Evolutionary conservation across 306 rosid genomes (phyloP).

Genomic region (Canavalia ensiformis): DNA sequence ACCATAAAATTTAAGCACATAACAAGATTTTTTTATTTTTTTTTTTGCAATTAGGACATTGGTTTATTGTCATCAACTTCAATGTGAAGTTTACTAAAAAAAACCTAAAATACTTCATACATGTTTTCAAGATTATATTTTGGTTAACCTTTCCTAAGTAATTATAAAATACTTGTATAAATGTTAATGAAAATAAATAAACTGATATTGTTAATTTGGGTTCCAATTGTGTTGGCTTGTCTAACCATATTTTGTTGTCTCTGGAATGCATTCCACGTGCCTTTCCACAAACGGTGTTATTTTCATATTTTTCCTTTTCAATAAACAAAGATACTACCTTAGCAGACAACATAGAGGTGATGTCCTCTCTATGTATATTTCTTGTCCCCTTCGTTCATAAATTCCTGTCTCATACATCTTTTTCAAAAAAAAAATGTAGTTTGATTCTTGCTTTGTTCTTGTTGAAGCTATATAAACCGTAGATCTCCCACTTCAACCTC

Average conservation of each 20-base stretch:
- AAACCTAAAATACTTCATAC: neutral
- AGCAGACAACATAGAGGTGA: slow-evolving; percentile 16
- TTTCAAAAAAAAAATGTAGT: neutral
- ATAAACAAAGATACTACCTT: slow-evolving; percentile 22
- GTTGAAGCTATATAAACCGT: slow-evolving; percentile 23
- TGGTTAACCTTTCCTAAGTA: neutral
- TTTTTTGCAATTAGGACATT: neutral
- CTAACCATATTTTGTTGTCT: slow-evolving; percentile 46
- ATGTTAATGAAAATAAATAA: neutral
- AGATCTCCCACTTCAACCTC: slow-evolving; percentile 28
- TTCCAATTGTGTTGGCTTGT: slow-evolving; percentile 41
- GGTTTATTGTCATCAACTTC: neutral
- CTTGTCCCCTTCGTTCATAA: slow-evolving; percentile 30
- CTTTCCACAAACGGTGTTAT: slow-evolving; percentile 49
- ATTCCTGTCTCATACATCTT: slow-evolving; percentile 30
- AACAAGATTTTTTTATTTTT: neutral
- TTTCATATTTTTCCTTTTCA: slow-evolving; percentile 38
- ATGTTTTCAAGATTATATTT: neutral
- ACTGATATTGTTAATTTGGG: neutral
- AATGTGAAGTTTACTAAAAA: neutral
- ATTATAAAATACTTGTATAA: neutral
- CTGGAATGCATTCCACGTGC: slow-evolving; percentile 71
- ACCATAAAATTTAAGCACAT: too few species aligned
- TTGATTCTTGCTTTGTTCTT: slow-evolving; percentile 14
- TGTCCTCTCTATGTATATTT: slow-evolving; percentile 26